These are phyloP conservation scores for Lachnellula hyalina DNA, from an alignment of 2,329 filamentous ascomycete species.

Conservation along the genomic window DNA sequence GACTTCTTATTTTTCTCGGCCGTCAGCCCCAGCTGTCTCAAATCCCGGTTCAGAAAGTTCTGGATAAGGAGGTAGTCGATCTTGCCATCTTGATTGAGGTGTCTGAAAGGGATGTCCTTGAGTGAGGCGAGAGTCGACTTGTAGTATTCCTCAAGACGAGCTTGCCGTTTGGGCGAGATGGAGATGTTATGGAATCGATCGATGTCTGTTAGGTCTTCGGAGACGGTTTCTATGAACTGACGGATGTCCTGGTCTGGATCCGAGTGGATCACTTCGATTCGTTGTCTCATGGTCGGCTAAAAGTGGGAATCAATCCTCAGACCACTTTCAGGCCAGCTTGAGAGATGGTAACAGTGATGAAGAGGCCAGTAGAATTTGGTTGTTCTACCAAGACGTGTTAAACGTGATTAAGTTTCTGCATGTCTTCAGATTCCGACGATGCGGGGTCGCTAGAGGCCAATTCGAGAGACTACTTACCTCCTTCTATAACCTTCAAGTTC, in stretches of 20 bases:
- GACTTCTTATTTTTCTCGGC: slow-evolving; percentile 34
- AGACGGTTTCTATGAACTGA: slow-evolving; percentile 28
- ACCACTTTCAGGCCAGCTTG: no score
- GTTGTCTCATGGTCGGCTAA: slow-evolving; percentile 20
- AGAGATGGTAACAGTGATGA: no score
- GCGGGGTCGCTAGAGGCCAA: no score
- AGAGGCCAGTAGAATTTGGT: no score
- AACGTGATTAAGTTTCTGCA: no score
- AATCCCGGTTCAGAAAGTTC: slow-evolving; percentile 37
- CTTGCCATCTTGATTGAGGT: slow-evolving; percentile 38
- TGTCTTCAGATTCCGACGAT: no score
- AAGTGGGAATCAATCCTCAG: no score
- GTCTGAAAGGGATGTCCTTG: slow-evolving; percentile 32
- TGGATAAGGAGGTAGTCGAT: slow-evolving; percentile 47
- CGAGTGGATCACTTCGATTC: slow-evolving; percentile 27
- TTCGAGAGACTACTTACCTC: neutral
- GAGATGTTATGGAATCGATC: slow-evolving; percentile 44
- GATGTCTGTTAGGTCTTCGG: slow-evolving; percentile 42
- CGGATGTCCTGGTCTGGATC: neutral
- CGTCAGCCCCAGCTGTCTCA: slow-evolving; percentile 37
- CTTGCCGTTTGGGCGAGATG: slow-evolving; percentile 38
- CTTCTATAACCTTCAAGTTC: neutral
- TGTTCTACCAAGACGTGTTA: no score
- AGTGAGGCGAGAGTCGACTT: slow-evolving; percentile 37
- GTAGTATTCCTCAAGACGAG: slow-evolving; percentile 39